Evolutionary conservation across 2,329 filamentous ascomycete genomes (phyloP).

Genomic region (Trichoderma citrinoviride): DNA sequence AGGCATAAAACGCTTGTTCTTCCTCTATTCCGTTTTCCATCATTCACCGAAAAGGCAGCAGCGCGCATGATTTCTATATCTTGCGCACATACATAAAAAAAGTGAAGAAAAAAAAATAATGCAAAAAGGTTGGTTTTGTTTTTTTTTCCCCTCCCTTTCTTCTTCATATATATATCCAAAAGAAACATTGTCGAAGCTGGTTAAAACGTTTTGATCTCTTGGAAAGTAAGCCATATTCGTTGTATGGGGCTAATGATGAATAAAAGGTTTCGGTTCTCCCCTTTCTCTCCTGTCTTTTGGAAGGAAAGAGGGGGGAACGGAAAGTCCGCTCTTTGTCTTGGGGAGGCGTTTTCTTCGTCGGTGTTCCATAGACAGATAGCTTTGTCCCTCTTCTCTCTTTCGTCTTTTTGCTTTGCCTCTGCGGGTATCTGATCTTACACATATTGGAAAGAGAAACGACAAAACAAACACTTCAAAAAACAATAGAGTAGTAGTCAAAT

Average conservation of each 20-base stretch:
- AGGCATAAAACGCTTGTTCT: conserved; percentile 18
- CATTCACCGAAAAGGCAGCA: conserved; percentile 4
- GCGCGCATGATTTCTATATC: conserved; percentile 7
- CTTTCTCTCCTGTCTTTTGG: not conserved
- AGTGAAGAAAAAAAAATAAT: not conserved
- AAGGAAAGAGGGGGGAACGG: not conserved
- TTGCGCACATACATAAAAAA: conserved; percentile 15
- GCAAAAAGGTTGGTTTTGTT: too few relatives aligned
- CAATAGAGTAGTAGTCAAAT: conserved; percentile 5
- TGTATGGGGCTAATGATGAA: conserved; percentile 8
- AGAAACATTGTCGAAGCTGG: not conserved
- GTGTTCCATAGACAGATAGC: not conserved
- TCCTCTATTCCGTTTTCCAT: conserved; percentile 16
- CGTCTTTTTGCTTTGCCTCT: conserved; percentile 20
- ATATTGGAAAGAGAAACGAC: conserved; percentile 15
- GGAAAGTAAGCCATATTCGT: not conserved
- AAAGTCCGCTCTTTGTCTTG: not conserved
- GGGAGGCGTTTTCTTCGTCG: conserved; percentile 1
- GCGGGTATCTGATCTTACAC: conserved; percentile 23
- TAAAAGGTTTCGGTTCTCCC: not conserved
- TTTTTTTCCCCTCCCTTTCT: not conserved
- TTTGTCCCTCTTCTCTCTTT: conserved; percentile 1
- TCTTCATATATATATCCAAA: conserved; percentile 11
- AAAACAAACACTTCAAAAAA: conserved; percentile 12
- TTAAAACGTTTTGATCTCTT: not conserved